Evolutionary conservation across 1,139 yeast genomes (phyloP).

Genomic region (Taphrina populina): DNA sequence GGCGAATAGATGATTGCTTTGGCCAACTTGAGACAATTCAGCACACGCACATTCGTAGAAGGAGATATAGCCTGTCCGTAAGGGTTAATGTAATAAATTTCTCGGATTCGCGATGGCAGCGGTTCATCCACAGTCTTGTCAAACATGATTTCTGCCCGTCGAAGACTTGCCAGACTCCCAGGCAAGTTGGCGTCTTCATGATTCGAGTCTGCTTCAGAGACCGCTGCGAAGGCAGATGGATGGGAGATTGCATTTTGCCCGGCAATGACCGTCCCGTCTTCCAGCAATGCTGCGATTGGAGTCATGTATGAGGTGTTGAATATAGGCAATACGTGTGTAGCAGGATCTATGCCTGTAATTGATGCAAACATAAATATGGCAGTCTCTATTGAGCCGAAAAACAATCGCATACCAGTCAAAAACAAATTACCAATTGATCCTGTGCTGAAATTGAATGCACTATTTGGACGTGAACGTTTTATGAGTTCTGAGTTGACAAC

Average conservation of each 20-base stretch:
- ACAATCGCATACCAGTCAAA: constrained; percentile 74
- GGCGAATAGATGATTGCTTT: constrained; percentile 71
- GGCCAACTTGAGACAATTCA: constrained; percentile 54
- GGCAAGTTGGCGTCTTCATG: constrained; percentile 67
- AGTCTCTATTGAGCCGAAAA: constrained; percentile 79
- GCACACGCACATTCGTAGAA: constrained; percentile 64
- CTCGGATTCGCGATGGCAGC: constrained; percentile 68
- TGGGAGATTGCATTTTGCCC: constrained; percentile 97
- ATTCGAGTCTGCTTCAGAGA: constrained; percentile 42
- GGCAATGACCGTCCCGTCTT: constrained; percentile 70
- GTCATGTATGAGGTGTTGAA: constrained; percentile 80
- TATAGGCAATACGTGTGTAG: constrained; percentile 69
- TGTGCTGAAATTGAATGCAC: constrained; percentile 63
- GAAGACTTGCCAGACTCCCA: constrained; percentile 75
- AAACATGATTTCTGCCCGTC: constrained; percentile 70
- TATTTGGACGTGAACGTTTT: constrained; percentile 58
- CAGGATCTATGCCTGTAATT: constrained; percentile 61
- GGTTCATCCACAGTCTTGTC: constrained; percentile 59
- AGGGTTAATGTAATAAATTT: constrained; percentile 79
- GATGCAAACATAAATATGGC: constrained; percentile 74
- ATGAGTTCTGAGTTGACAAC: constrained; percentile 76
- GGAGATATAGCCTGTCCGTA: constrained; percentile 88
- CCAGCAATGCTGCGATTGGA: constrained; percentile 75
- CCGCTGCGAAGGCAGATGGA: constrained; percentile 49
- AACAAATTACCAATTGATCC: constrained; percentile 87